Base-by-base conservation (phyloP, 805 yeast genomes). In the Candida pini region DNA sequence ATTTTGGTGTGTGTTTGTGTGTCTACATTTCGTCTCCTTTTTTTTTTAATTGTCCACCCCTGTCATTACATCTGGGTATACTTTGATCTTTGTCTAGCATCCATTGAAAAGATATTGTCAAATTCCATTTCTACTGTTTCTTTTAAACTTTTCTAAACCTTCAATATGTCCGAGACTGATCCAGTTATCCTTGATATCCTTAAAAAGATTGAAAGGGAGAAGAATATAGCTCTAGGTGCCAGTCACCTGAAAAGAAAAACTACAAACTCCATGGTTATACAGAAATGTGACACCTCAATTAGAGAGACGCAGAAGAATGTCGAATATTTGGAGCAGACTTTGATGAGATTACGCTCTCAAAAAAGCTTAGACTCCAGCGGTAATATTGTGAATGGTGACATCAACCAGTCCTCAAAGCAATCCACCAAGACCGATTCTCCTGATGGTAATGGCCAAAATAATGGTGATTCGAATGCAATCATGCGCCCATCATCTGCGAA, bases 241-340 rank as follows among this genome's bases (percentile, higher is more conserved):
- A 78, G 82, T 39, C 73, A 81, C 42, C 64, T 92, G 65, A 78
- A 85, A 56, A 78, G 79, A 55, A 78, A 78, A 45, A 85, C 97
- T 9, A 62, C 70, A 41, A 92, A 92, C 60, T 68, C 81, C 24
- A 76, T 74, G 47, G 96, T 90, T 30, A 87, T 89, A 47, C 94
- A 86, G 57, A 79, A 83, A 54, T 89, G 97, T 66, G 89, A 87
- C 61, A 77, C 87, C 18, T 86, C 81, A 50, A 88, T 92, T 47
- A 69, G 90, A 43, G 98, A 92, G 51, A 89, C 97, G 3, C 86
- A 85, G 52, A 79, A 86, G 45, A 92, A 90, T 58, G 83, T 92
- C 45, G 89, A 86, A 46, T 92, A 90, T 52, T 71, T 92, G 43
- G 83, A 82, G 54, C 84, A 83, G 39, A 78, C 88, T 6, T 66